These are phyloP conservation scores for Lipomyces kockii DNA, from an alignment of 805 yeast species.

Conservation along the genomic window DNA sequence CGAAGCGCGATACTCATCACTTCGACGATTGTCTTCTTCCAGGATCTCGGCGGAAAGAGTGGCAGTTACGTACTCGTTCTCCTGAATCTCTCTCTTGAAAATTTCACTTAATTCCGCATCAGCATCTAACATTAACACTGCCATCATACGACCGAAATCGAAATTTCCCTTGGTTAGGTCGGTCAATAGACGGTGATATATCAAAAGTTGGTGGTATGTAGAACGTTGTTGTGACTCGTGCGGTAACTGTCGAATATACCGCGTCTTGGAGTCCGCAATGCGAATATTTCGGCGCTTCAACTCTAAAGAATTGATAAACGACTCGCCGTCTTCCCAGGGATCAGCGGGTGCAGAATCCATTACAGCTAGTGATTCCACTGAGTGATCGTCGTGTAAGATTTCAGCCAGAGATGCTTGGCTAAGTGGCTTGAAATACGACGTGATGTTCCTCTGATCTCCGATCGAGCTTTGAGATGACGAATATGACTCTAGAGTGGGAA, in stretches of 20 bases:
- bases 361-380: neutral
- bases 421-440: slow-evolving; percentile 18
- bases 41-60: slow-evolving; percentile 12
- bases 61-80: slow-evolving; percentile 7
- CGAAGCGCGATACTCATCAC: slow-evolving; percentile 7
- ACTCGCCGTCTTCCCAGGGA: neutral
- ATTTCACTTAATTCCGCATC: slow-evolving; percentile 8
- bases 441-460: neutral
- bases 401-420: neutral
- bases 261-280: slow-evolving; percentile 33
- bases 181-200: slow-evolving; percentile 27
- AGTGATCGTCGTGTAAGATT: neutral
- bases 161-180: slow-evolving; percentile 28
- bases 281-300: slow-evolving; percentile 18
- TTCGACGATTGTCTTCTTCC: neutral
- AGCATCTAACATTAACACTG: slow-evolving; percentile 11
- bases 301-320: neutral
- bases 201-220: slow-evolving; percentile 26
- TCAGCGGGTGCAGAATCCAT: neutral
- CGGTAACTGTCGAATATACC: slow-evolving; percentile 19
- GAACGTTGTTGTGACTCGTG: slow-evolving; percentile 29
- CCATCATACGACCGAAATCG: slow-evolving; percentile 12
- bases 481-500: neutral
- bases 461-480: neutral
- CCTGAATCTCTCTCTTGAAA: slow-evolving; percentile 14